phyloP scores from a whole-genome alignment of 768 basidiomycete species.

The Hemileccinum rubropunctum region DNA sequence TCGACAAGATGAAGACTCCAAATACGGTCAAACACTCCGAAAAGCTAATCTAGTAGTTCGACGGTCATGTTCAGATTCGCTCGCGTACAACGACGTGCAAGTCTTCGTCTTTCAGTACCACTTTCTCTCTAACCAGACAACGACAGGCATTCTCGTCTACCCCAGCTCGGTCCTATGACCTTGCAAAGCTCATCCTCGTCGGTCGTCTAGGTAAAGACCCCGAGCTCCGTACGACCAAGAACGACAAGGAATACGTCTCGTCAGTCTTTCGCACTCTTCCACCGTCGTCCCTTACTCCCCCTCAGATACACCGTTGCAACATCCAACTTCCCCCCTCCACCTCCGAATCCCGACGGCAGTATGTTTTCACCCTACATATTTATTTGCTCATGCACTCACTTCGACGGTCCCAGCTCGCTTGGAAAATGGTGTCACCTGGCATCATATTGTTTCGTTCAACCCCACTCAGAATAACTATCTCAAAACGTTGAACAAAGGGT shows the following conservation, averaged over 20 bases:
- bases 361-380: slow-evolving; percentile 26
- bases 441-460: slow-evolving; percentile 73
- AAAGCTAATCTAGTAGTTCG: not conserved
- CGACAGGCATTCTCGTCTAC: slow-evolving; percentile 65
- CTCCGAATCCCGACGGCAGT: slow-evolving; percentile 62
- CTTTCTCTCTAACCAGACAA: not conserved
- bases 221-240: slow-evolving; percentile 63
- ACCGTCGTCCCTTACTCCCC: not conserved
- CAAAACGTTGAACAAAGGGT: slow-evolving; percentile 62
- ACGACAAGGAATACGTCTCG: slow-evolving; percentile 77
- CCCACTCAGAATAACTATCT: slow-evolving; percentile 61
- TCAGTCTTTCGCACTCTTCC: slow-evolving; percentile 35
- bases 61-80: slow-evolving; percentile 51
- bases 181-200: slow-evolving; percentile 76
- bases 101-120: slow-evolving; percentile 19
- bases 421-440: slow-evolving; percentile 63
- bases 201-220: slow-evolving; percentile 73
- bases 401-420: slow-evolving; percentile 45
- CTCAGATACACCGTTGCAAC: slow-evolving; percentile 78
- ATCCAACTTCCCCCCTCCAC: slow-evolving; percentile 54
- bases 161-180: slow-evolving; percentile 50
- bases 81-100: slow-evolving; percentile 46
- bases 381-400: slow-evolving; percentile 1
- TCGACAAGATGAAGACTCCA: slow-evolving; percentile 7
- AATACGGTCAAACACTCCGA: slow-evolving; percentile 18